phyloP scores from a whole-genome alignment of 2,329 filamentous ascomycete species.

The Akanthomyces dipterigenus region DNA sequence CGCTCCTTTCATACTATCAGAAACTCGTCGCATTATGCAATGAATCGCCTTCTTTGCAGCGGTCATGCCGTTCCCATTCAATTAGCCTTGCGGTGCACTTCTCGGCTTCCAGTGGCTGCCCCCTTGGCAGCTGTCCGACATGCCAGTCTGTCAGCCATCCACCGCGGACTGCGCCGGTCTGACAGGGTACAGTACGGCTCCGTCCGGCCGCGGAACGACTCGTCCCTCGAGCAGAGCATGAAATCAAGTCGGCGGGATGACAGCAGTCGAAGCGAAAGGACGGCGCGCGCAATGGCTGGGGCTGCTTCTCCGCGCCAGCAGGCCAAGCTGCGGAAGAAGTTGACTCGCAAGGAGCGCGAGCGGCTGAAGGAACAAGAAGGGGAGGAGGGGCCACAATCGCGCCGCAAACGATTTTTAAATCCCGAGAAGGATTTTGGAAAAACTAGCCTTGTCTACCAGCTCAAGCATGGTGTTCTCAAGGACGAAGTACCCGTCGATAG shows the following conservation, averaged over 20 bases:
- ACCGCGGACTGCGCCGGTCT: slow-evolving; percentile 54
- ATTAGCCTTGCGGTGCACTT: not conserved
- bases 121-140: slow-evolving; percentile 18
- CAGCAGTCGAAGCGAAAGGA: slow-evolving; percentile 13
- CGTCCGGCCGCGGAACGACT: slow-evolving; percentile 4
- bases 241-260: not conserved
- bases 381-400: slow-evolving; percentile 33
- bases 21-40: slow-evolving; percentile 13
- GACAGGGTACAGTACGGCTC: slow-evolving; percentile 26
- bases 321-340: slow-evolving; percentile 45
- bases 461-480: slow-evolving; percentile 39
- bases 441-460: slow-evolving; percentile 47
- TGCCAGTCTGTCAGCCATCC: slow-evolving; percentile 57
- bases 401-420: slow-evolving; percentile 47
- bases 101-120: not conserved
- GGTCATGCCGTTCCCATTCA: slow-evolving; percentile 4
- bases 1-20: not conserved
- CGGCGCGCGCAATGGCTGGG: slow-evolving; percentile 23
- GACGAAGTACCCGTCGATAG: slow-evolving; percentile 21
- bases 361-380: slow-evolving; percentile 21
- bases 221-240: not conserved
- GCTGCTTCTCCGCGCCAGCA: slow-evolving; percentile 25
- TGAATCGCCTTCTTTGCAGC: slow-evolving; percentile 15
- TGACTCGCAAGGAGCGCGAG: slow-evolving; percentile 35
- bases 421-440: slow-evolving; percentile 44